Percentiles rank a stretch among this genome's conserved stretches.
Conservation (phyloP, 768 basidiomycete species). For the Suillus weaverae region DNA sequence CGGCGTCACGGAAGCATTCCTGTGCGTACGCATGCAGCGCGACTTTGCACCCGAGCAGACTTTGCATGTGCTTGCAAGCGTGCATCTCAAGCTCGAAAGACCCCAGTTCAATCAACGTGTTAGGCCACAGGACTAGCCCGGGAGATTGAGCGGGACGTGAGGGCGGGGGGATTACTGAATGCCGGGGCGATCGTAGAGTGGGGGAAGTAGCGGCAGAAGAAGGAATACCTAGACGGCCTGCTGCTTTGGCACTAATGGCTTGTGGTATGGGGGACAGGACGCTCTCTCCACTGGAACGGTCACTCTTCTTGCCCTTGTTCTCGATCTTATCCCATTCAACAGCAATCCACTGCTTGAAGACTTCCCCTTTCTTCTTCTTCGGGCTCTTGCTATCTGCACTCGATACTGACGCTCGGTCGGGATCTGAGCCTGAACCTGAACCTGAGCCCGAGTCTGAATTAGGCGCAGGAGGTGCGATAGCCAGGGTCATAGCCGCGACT, state of each 20-base stretch:
- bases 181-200: neutral
- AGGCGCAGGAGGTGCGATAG: conserved; percentile 49
- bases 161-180: conserved; percentile 11
- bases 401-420: conserved; percentile 20
- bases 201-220: conserved; percentile 13
- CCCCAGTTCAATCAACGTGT: conserved; percentile 56
- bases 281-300: conserved; percentile 30
- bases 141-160: conserved; percentile 49
- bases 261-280: conserved; percentile 27
- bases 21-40: conserved; percentile 53
- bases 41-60: conserved; percentile 58
- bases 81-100: conserved; percentile 72
- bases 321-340: conserved; percentile 37
- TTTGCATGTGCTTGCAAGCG: conserved; percentile 67
- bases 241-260: conserved; percentile 36
- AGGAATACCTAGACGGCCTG: conserved; percentile 38
- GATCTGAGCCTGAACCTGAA: conserved; percentile 7
- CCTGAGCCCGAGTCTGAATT: conserved; percentile 2
- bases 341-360: conserved; percentile 36
- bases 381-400: conserved; percentile 25
- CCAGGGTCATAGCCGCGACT: conserved; percentile 50
- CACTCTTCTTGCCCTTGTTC: conserved; percentile 28
- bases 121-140: conserved; percentile 60
- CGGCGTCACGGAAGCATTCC: conserved; percentile 31
- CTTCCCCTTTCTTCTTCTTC: conserved; percentile 32